Percentiles rank a stretch among this genome's conserved stretches.
Evolutionary conservation across 768 basidiomycete species (phyloP).

Genomic region (Austroboletus eburneus): DNA sequence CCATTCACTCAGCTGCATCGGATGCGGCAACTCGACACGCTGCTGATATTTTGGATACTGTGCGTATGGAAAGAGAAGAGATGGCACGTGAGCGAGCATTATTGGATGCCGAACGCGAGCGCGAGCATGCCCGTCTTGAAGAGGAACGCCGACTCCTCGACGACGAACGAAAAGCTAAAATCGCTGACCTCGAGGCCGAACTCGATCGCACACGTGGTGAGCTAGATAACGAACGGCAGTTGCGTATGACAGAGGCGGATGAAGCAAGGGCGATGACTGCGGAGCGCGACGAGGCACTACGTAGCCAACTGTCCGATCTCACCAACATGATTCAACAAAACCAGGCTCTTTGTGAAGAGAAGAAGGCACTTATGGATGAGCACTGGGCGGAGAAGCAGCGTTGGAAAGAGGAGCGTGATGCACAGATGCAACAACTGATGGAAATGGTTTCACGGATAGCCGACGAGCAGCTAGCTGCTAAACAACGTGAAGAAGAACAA

Average conservation of each 20-base stretch:
- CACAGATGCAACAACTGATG: constrained; percentile 50
- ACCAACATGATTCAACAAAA: constrained; percentile 72
- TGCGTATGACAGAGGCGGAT: constrained; percentile 53
- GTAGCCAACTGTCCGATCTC: constrained; percentile 63
- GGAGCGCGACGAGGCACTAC: constrained; percentile 59
- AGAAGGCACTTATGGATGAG: constrained; percentile 56
- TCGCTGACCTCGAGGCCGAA: constrained; percentile 60
- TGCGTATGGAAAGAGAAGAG: constrained; percentile 58
- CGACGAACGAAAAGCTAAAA: constrained; percentile 52
- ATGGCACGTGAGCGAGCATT: constrained; percentile 51
- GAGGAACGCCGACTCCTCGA: constrained; percentile 44
- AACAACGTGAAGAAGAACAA: constrained; percentile 48
- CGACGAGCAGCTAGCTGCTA: constrained; percentile 51
- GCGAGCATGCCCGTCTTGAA: constrained; percentile 44
- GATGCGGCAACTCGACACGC: constrained; percentile 57
- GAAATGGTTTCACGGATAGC: constrained; percentile 59
- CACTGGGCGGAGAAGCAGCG: constrained; percentile 60
- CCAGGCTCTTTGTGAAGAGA: constrained; percentile 51
- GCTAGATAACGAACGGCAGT: constrained; percentile 58
- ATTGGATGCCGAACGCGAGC: constrained; percentile 51
- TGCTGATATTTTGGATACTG: constrained; percentile 53
- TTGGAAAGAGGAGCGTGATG: constrained; percentile 57
- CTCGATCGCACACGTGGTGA: constrained; percentile 53
- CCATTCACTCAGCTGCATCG: constrained; percentile 40
- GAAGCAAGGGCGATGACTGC: constrained; percentile 58